Conservation (phyloP, 345 rosid genomes). For the Euphorbia peplus region DNA sequence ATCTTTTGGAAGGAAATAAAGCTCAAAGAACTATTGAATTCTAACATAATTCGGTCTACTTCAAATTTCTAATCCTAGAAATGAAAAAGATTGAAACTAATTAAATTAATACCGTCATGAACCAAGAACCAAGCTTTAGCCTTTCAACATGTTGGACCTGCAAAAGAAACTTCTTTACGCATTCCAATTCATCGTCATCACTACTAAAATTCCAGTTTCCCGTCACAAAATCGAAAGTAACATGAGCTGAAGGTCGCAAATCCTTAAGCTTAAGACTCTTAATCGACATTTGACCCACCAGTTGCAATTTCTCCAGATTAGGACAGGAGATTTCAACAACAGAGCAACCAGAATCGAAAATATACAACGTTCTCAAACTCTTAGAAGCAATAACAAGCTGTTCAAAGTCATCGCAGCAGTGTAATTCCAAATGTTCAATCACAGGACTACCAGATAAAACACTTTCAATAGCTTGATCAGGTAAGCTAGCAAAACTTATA, state of each 20-base stretch:
- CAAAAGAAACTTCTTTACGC: too few species aligned
- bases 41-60: too few species aligned
- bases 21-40: too few species aligned
- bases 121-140: background rate
- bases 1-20: background rate
- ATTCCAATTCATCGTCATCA: too few species aligned
- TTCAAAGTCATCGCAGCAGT: background rate
- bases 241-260: background rate
- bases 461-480: background rate
- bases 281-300: too few species aligned
- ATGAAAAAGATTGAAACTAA: too few species aligned
- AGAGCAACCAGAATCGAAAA: background rate
- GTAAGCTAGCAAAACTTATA: background rate
- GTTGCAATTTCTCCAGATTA: background rate
- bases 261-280: background rate
- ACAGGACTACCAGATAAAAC: slow-evolving; percentile 7
- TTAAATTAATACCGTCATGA: background rate
- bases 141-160: background rate
- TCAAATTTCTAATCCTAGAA: too few species aligned
- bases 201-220: too few species aligned
- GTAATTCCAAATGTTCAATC: background rate
- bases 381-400: background rate
- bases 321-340: background rate
- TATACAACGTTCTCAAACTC: background rate
- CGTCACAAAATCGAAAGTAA: background rate